A percentile compares a stretch with the other conserved stretches of the same genome.
Evolutionary conservation across 2,329 filamentous ascomycete genomes (phyloP).

Genomic region (Neoarthrinium moseri): DNA sequence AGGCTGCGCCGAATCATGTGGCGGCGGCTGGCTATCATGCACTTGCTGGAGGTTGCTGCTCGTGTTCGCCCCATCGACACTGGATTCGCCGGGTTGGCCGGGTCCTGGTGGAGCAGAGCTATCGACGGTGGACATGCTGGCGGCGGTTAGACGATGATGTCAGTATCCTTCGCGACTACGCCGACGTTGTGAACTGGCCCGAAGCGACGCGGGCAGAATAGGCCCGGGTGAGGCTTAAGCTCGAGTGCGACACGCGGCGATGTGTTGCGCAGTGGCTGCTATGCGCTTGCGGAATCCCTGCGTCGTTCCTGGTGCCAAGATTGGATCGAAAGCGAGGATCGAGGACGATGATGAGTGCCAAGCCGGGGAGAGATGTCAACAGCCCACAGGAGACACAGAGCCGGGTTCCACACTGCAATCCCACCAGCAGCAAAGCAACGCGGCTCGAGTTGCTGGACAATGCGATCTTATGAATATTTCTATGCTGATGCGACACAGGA

Average conservation of each 20-base stretch:
- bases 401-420: slow-evolving; percentile 1
- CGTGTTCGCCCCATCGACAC: not conserved
- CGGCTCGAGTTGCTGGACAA: not conserved
- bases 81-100: not conserved
- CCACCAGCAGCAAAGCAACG: not conserved
- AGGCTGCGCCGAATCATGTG: slow-evolving; percentile 6
- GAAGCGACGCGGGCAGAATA: slow-evolving; percentile 5
- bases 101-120: slow-evolving; percentile 3
- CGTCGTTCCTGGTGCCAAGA: slow-evolving; percentile 1
- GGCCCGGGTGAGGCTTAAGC: not conserved
- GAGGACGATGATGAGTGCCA: slow-evolving; percentile 9
- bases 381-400: slow-evolving; percentile 1
- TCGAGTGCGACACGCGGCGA: not conserved
- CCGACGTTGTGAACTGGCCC: not conserved
- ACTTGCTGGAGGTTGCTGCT: slow-evolving; percentile 1
- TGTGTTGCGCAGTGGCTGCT: slow-evolving; percentile 5
- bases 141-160: slow-evolving; percentile 5
- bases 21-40: not conserved
- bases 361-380: not conserved
- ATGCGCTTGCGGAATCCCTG: slow-evolving; percentile 6
- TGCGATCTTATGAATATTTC: not conserved
- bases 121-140: slow-evolving; percentile 8
- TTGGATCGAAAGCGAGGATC: not conserved
- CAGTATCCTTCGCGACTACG: not conserved
- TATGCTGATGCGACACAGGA: not conserved